Percentiles rank a stretch among this genome's conserved stretches.
Evolutionary conservation across 1,284 basidiomycete genomes (phyloP).

Genomic region (Sporisorium exsertum): DNA sequence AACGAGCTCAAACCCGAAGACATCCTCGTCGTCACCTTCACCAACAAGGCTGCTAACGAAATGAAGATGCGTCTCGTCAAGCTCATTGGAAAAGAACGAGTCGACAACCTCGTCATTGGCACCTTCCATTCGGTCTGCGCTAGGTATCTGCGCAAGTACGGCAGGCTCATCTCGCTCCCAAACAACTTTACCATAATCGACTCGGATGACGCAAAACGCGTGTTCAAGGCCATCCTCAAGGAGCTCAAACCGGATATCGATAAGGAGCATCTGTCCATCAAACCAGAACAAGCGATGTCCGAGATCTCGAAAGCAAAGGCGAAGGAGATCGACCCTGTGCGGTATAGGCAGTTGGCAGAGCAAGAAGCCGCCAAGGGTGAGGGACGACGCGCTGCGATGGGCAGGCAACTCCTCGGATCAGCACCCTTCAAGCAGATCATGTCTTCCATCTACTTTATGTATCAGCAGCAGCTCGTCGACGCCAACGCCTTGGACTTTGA

Average conservation of each 20-base stretch:
- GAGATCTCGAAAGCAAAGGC: slow-evolving; percentile 86
- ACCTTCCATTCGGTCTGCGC: slow-evolving; percentile 88
- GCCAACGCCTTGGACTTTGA: slow-evolving; percentile 89
- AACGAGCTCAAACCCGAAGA: slow-evolving; percentile 57
- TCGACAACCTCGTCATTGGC: slow-evolving; percentile 76
- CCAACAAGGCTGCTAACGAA: slow-evolving; percentile 88
- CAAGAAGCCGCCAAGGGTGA: slow-evolving; percentile 31
- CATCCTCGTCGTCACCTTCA: slow-evolving; percentile 70
- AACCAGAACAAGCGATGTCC: slow-evolving; percentile 75
- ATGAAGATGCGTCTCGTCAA: slow-evolving; percentile 81
- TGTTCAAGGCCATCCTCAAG: slow-evolving; percentile 77
- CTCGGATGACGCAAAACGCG: slow-evolving; percentile 81
- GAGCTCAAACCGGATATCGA: slow-evolving; percentile 72
- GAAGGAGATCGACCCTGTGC: slow-evolving; percentile 71
- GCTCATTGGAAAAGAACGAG: slow-evolving; percentile 78
- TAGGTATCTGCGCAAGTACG: slow-evolving; percentile 77
- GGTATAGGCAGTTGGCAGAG: slow-evolving; percentile 30
- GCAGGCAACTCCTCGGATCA: slow-evolving; percentile 17
- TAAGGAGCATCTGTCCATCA: slow-evolving; percentile 74
- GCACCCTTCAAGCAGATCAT: slow-evolving; percentile 35
- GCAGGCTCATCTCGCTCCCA: slow-evolving; percentile 75
- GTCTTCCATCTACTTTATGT: slow-evolving; percentile 76
- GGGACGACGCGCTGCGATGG: slow-evolving; percentile 17
- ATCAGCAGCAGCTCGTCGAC: slow-evolving; percentile 76
- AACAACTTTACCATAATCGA: slow-evolving; percentile 87